phyloP scores from a whole-genome alignment of 768 basidiomycete species.

The Kwoniella mangroviensis region DNA sequence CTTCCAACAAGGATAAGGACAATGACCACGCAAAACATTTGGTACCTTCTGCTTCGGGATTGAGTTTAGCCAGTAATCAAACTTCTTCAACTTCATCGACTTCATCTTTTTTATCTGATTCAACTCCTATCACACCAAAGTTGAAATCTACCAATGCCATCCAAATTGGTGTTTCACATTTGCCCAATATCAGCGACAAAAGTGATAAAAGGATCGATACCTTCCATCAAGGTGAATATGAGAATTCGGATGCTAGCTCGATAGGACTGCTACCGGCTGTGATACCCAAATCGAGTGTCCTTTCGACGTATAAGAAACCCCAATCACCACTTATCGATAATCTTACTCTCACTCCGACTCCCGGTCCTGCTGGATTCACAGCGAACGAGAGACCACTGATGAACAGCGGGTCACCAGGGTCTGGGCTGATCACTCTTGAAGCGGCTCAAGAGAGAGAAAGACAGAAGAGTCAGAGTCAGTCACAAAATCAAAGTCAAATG shows the following conservation, averaged over 20 bases:
- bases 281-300: neutral
- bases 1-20: neutral
- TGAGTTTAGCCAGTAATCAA: constrained; percentile 28
- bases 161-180: constrained; percentile 3
- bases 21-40: constrained; percentile 11
- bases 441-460: constrained; percentile 39
- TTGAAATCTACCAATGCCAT: neutral
- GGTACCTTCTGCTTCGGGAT: constrained; percentile 29
- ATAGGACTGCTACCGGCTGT: constrained; percentile 1
- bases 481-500: neutral
- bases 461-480: neutral
- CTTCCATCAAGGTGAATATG: neutral
- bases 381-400: constrained; percentile 31
- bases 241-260: neutral
- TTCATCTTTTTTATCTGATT: constrained; percentile 2
- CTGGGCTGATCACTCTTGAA: constrained; percentile 41
- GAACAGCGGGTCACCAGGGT: constrained; percentile 38
- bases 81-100: constrained; percentile 16
- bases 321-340: neutral
- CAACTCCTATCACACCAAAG: constrained; percentile 16
- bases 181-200: neutral
- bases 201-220: neutral
- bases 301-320: constrained; percentile 10
- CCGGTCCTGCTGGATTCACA: constrained; percentile 1
- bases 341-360: neutral